These are phyloP conservation scores for Pseudozyma tsukubaensis DNA, from an alignment of 1,284 basidiomycete species.

Conservation along the genomic window DNA sequence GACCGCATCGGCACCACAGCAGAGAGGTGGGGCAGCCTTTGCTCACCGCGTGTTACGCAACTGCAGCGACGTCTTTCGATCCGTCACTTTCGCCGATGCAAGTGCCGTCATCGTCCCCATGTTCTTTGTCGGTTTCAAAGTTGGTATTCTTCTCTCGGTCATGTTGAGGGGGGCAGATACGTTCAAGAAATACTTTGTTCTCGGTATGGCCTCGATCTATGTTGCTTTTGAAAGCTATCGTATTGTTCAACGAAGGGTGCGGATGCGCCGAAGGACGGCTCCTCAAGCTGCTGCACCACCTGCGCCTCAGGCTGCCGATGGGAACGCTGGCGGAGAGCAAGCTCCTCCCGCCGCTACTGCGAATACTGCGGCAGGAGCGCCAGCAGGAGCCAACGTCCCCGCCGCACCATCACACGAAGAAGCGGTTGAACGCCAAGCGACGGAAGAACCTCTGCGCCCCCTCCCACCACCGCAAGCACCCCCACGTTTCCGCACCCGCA, in stretches of 20 bases:
- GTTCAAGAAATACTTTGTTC: conserved; percentile 44
- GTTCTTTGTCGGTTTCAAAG: conserved; percentile 50
- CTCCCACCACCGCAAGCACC: conserved; percentile 40
- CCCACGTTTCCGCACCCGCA: conserved; percentile 7
- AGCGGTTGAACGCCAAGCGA: conserved; percentile 15
- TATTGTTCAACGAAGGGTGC: conserved; percentile 32
- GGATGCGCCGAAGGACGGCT: conserved; percentile 17
- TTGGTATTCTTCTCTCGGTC: conserved; percentile 52
- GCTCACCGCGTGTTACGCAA: background rate
- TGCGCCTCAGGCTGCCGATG: background rate
- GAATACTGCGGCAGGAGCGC: background rate
- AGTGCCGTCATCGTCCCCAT: conserved; percentile 37
- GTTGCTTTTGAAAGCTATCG: conserved; percentile 44
- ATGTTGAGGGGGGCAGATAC: conserved; percentile 42
- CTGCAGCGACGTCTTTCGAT: background rate
- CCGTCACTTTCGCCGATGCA: conserved; percentile 32
- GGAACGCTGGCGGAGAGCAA: background rate
- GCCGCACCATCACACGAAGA: conserved; percentile 22
- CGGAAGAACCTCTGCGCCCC: conserved; percentile 21
- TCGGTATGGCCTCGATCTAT: conserved; percentile 39
- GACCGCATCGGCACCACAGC: conserved; percentile 6
- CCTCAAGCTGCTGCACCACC: background rate
- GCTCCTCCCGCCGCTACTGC: background rate
- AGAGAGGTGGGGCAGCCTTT: conserved; percentile 1
- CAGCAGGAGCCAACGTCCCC: conserved; percentile 30